phyloP scores from a whole-genome alignment of 2,329 filamentous ascomycete species.

The Colletotrichum viniferum region DNA sequence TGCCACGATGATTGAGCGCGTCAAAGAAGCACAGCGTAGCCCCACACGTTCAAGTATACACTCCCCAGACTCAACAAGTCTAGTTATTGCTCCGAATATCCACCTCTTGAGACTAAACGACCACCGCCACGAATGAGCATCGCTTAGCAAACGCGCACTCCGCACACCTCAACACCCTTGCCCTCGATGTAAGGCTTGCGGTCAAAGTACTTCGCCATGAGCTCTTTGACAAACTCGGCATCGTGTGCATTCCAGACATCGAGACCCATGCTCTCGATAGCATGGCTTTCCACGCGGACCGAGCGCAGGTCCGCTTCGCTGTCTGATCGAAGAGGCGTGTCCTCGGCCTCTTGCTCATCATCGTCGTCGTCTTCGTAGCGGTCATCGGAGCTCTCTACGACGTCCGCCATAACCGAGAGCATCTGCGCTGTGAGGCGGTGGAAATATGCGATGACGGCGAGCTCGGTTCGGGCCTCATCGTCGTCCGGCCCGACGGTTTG shows the following conservation, averaged over 20 bases:
- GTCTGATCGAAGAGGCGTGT: slow-evolving; percentile 27
- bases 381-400: slow-evolving; percentile 58
- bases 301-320: slow-evolving; percentile 31
- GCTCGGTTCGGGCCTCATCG: slow-evolving; percentile 60
- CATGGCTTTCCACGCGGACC: slow-evolving; percentile 65
- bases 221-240: slow-evolving; percentile 68
- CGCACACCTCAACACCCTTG: slow-evolving; percentile 76
- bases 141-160: slow-evolving; percentile 67
- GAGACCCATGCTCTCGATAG: slow-evolving; percentile 74
- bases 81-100: background rate
- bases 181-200: slow-evolving; percentile 67
- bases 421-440: slow-evolving; percentile 75
- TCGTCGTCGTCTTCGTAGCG: slow-evolving; percentile 42
- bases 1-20: background rate
- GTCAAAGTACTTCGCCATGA: slow-evolving; percentile 69
- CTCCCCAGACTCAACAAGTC: background rate
- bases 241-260: slow-evolving; percentile 79
- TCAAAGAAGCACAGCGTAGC: background rate
- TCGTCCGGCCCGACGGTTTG: slow-evolving; percentile 25
- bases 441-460: slow-evolving; percentile 81
- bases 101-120: background rate
- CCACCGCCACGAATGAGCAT: background rate
- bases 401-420: slow-evolving; percentile 64
- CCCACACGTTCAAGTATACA: background rate
- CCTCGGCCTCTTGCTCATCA: slow-evolving; percentile 32